Base-by-base conservation (phyloP, 2,329 filamentous ascomycete species). In the Aotearoamyces nothofagi region DNA sequence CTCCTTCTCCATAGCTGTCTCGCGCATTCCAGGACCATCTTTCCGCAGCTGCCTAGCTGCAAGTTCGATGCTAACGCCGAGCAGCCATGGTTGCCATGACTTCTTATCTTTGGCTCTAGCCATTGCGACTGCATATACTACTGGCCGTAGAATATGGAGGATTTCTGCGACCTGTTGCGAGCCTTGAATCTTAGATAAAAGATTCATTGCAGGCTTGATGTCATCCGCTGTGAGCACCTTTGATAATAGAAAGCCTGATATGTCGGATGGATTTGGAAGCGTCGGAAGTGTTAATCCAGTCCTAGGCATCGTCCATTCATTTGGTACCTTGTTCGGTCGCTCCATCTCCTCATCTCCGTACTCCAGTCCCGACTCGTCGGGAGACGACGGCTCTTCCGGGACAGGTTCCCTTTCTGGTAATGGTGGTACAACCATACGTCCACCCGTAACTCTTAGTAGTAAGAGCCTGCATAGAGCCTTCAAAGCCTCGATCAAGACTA, bases 191-290 rank as follows among this genome's bases (percentile, higher is more conserved):
- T 73, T 73, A 49, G 92, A 86, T n/a, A 96, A 63, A 5, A 98
- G 67, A 30, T 79, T 76, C 19, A 78, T 77, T 0, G 90, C 82
- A 0, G 87, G 81, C 52, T 93, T 94, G 59, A 98, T 90, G 49
- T 96, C 90, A 55, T 98, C 90, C 6, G 90, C 83, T 0, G 83
- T 93, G 26, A 98, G 65, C 9, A 96, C 87, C 40, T 92, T 86
- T 17, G 78, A 77, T 14, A 92, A 70, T 4, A 98, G 69, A 52
- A 92, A 98, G 24, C 70, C 72, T 28, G 81, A 82, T 34, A 94
- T 86, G 42, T 93, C 82, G 29, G 75, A 68, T 1, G 78, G 69
- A 32, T 78, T 75, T 0, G 90, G 90, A 10, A 98, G 62, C 26
- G 73, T 78, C 1, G 90, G 87, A 26, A 98, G 66, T 15, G 73